These are phyloP conservation scores for Fusarium sp. DNA, from an alignment of 2,329 filamentous ascomycete genomes.

Conservation along the genomic window DNA sequence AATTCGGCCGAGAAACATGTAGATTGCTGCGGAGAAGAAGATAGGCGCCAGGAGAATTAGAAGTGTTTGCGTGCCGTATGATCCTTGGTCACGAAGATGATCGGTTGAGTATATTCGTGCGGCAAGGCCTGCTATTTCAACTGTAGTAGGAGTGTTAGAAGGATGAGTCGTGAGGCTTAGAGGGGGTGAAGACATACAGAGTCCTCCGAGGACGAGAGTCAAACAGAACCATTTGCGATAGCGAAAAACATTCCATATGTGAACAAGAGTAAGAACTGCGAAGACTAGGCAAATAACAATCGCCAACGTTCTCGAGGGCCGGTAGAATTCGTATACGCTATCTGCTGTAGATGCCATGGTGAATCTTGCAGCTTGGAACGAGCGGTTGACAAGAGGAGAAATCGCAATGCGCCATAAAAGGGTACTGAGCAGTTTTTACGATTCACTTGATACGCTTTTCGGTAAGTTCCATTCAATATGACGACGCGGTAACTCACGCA, in stretches of 20 bases:
- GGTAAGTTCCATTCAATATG: neutral
- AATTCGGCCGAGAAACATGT: neutral
- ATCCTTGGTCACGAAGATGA: neutral
- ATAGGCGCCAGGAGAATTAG: neutral
- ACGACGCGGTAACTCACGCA: neutral
- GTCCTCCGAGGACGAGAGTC: neutral
- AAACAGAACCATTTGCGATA: neutral
- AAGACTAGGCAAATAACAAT: neutral
- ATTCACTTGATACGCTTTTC: neutral
- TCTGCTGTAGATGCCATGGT: neutral
- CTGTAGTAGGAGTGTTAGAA: neutral
- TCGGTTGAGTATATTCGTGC: neutral
- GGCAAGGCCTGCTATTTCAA: neutral
- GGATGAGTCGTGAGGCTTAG: neutral
- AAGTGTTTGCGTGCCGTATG: neutral
- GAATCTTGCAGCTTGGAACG: no score
- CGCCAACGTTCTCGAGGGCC: neutral
- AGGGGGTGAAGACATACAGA: neutral
- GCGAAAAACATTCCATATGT: neutral
- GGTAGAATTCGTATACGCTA: neutral
- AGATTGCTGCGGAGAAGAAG: neutral
- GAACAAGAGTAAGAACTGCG: neutral
- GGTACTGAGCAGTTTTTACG: no score
- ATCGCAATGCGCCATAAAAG: no score
- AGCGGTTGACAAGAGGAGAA: no score